Percentiles rank a stretch among this genome's conserved stretches.
phyloP scores from a whole-genome alignment of 352 stramenopile genomes.

The Pythium coloratum region DNA sequence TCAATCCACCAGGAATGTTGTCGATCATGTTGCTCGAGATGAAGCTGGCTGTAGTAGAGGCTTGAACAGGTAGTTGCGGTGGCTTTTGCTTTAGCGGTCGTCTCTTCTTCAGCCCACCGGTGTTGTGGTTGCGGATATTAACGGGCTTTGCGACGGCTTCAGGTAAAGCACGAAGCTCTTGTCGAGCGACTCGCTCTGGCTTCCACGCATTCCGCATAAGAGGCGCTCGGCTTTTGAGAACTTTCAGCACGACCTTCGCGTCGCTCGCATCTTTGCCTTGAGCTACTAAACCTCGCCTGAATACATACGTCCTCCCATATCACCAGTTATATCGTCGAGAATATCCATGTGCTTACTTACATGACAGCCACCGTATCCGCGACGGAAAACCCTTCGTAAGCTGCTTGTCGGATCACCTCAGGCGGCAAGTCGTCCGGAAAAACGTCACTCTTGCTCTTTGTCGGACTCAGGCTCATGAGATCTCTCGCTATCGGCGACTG shows the following conservation, averaged over 20 bases:
- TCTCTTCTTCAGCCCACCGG: not conserved
- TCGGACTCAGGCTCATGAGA: constrained; percentile 47
- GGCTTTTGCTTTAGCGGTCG: not conserved
- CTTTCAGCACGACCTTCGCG: constrained; percentile 36
- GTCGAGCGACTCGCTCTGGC: constrained; percentile 36
- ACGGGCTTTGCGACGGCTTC: not conserved
- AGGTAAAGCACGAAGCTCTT: constrained; percentile 8
- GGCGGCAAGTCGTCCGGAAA: constrained; percentile 55
- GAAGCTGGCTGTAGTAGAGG: constrained; percentile 10
- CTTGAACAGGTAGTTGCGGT: not conserved
- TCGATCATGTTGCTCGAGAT: constrained; percentile 50
- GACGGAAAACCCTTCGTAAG: constrained; percentile 50
- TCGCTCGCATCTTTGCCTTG: constrained; percentile 47
- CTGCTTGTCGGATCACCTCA: constrained; percentile 47
- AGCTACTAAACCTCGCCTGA: constrained; percentile 52
- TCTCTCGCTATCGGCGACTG: constrained; percentile 45
- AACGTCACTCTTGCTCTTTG: constrained; percentile 40
- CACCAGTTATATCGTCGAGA: not conserved
- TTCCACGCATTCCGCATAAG: constrained; percentile 62
- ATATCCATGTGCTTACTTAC: constrained; percentile 28
- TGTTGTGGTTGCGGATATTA: not conserved
- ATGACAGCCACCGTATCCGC: constrained; percentile 56
- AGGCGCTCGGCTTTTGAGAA: constrained; percentile 42
- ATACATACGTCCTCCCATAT: not conserved
- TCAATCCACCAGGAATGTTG: constrained; percentile 57